Conservation (phyloP, 768 basidiomycete species). For the Collybia sordida region DNA sequence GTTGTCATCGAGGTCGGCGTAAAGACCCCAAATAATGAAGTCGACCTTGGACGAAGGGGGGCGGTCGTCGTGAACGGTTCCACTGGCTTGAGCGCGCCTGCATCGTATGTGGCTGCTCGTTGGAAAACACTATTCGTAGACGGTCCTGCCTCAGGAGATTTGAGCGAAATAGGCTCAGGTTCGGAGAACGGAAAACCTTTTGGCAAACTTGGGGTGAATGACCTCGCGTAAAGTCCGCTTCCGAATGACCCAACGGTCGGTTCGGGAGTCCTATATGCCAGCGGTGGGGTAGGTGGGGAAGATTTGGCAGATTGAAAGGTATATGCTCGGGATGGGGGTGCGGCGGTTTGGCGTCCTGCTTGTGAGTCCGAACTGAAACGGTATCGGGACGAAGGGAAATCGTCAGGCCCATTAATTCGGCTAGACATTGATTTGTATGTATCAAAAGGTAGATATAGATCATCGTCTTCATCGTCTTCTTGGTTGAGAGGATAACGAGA, state of each 20-base stretch:
- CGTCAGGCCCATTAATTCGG: neutral
- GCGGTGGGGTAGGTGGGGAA: constrained; percentile 12
- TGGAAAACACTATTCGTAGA: neutral
- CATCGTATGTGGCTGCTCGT: neutral
- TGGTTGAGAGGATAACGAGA: neutral
- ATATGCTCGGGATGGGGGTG: constrained; percentile 10
- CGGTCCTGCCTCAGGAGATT: neutral
- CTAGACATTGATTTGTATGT: neutral
- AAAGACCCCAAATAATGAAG: too few species aligned
- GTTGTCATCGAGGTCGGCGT: neutral
- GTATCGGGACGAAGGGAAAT: neutral
- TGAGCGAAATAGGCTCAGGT: constrained; percentile 2
- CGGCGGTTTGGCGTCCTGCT: constrained; percentile 8
- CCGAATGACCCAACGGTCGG: constrained; percentile 14
- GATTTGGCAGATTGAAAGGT: constrained; percentile 15
- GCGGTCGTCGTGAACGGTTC: neutral
- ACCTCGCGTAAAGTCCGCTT: constrained; percentile 11
- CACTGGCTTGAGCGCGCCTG: neutral
- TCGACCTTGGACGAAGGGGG: neutral
- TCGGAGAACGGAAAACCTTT: constrained; percentile 14
- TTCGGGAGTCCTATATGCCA: constrained; percentile 3
- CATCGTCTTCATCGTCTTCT: constrained; percentile 1
- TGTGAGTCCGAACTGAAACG: neutral
- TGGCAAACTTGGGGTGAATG: constrained; percentile 13
- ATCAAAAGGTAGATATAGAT: constrained; percentile 6